Percentiles rank a stretch among this genome's conserved stretches.
These are phyloP conservation scores for Rhinocladiella similis DNA, from an alignment of 2,329 filamentous ascomycete species.

Conservation along the genomic window DNA sequence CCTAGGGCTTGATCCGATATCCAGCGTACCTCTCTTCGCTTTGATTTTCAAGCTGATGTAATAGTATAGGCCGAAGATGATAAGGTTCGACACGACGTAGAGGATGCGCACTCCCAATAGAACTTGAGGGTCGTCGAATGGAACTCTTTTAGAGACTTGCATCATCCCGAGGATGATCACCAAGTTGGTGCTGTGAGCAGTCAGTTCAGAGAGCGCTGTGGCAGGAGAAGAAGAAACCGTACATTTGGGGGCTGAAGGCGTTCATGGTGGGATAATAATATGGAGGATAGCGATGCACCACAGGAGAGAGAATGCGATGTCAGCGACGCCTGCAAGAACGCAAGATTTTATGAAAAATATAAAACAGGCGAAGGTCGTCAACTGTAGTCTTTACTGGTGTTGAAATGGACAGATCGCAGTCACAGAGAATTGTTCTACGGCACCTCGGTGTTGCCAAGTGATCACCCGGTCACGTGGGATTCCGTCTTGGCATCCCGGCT, in stretches of 20 bases:
- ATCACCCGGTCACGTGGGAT: too few species aligned
- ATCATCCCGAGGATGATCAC: conserved; percentile 97
- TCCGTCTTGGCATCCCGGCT: too few species aligned
- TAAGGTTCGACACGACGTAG: conserved; percentile 71
- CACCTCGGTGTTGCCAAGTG: not conserved
- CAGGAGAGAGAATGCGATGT: not conserved
- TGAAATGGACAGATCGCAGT: conserved; percentile 17
- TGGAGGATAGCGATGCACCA: not conserved
- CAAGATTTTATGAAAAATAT: not conserved
- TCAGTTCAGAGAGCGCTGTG: conserved; percentile 13
- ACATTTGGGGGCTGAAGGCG: conserved; percentile 21
- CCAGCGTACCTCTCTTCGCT: conserved; percentile 84
- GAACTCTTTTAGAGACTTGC: conserved; percentile 94
- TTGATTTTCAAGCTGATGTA: conserved; percentile 85
- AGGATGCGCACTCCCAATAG: conserved; percentile 63
- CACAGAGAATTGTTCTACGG: not conserved
- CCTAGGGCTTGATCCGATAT: not conserved
- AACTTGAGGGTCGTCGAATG: conserved; percentile 83
- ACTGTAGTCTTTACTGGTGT: not conserved
- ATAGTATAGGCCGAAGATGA: conserved; percentile 82
- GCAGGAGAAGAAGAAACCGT: not conserved
- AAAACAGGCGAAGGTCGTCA: not conserved
- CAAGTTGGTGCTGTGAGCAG: conserved; percentile 73
- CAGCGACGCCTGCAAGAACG: not conserved
- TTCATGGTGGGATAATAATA: conserved; percentile 11